Percentiles rank a stretch among this genome's conserved stretches.
phyloP scores from a whole-genome alignment of 768 basidiomycete species.

The Boletus vermiculosoides region DNA sequence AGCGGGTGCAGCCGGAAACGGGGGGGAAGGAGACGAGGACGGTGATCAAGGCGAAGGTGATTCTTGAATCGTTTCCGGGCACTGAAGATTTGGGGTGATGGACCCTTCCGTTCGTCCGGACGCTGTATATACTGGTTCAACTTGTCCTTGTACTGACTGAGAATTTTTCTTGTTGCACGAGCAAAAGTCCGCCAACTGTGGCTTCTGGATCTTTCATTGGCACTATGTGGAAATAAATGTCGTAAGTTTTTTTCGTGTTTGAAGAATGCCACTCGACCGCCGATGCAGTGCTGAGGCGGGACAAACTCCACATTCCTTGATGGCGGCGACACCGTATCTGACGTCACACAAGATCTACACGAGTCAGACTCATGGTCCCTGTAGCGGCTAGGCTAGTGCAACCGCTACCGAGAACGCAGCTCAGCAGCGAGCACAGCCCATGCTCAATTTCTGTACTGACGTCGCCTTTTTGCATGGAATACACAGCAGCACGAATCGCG shows the following conservation, averaged over 20 bases:
- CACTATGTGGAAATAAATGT: no score
- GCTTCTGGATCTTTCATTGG: no score
- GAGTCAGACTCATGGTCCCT: background rate
- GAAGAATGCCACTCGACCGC: no score
- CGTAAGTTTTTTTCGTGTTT: no score
- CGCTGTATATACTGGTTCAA: background rate
- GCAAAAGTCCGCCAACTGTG: no score
- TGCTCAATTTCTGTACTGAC: no score
- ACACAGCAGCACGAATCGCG: background rate
- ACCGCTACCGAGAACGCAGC: background rate
- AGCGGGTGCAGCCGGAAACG: background rate
- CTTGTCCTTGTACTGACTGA: no score
- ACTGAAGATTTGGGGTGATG: background rate
- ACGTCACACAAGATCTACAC: background rate
- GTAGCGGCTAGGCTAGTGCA: no score
- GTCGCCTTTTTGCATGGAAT: no score
- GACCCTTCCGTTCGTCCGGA: background rate
- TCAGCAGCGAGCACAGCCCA: background rate
- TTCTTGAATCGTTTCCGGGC: background rate
- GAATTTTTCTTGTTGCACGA: background rate
- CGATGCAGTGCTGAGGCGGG: background rate
- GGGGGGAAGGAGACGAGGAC: background rate
- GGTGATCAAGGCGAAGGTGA: constrained; percentile 4
- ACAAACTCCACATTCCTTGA: background rate
- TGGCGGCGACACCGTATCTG: background rate